These are phyloP conservation scores for Neltuma alba DNA, from an alignment of 306 rosid genomes.

Conservation along the genomic window DNA sequence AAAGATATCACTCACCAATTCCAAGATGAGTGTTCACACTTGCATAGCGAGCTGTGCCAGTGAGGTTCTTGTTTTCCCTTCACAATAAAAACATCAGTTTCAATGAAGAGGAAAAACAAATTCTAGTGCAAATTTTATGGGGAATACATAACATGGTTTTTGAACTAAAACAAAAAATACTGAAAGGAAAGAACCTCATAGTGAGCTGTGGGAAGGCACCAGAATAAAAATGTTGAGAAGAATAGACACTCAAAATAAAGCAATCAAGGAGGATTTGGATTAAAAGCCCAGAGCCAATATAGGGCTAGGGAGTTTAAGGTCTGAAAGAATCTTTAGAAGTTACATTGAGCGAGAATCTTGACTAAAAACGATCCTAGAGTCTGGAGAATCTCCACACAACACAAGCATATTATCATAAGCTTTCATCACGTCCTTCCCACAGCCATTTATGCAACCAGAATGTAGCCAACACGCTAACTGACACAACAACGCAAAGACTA, in stretches of 20 bases:
- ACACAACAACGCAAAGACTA: background rate
- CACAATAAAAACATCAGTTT: slow-evolving; percentile 23
- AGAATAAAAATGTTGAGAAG: slow-evolving; percentile 10
- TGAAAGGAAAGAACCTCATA: slow-evolving; percentile 15
- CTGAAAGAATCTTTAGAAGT: background rate
- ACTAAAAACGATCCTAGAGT: background rate
- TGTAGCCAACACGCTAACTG: background rate
- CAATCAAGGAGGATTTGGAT: background rate
- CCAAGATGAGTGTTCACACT: slow-evolving; percentile 99
- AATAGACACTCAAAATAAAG: slow-evolving; percentile 5
- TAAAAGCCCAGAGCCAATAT: background rate
- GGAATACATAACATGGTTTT: background rate
- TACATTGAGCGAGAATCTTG: background rate
- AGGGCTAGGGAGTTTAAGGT: background rate
- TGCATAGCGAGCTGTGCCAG: slow-evolving; percentile 99
- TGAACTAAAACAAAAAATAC: slow-evolving; percentile 11
- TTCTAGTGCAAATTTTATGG: background rate
- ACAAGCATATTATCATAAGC: background rate
- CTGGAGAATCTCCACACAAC: background rate
- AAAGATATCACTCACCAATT: slow-evolving; percentile 72
- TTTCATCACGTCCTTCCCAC: background rate
- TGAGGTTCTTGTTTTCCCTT: slow-evolving; percentile 99
- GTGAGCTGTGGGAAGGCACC: background rate
- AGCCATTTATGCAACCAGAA: background rate
- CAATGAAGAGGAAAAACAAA: background rate